phyloP scores from a whole-genome alignment of 2,329 filamentous ascomycete genomes.

The Talaromyces piceae region DNA sequence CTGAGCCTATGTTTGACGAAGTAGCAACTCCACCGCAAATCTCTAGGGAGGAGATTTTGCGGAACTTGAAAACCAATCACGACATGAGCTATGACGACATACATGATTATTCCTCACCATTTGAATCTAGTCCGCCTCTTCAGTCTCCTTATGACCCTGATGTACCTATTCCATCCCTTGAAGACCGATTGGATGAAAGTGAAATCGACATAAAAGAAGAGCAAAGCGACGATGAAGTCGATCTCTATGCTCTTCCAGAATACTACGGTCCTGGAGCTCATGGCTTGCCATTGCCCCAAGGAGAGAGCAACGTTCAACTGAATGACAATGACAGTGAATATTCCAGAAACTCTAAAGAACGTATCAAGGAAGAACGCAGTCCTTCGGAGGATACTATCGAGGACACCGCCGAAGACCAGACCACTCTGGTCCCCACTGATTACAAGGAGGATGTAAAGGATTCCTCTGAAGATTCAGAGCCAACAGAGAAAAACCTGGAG shows the following conservation, averaged over 20 bases:
- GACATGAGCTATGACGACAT: slow-evolving; percentile 55
- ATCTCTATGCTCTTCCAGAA: slow-evolving; percentile 63
- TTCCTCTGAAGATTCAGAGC: slow-evolving; percentile 14
- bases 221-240: slow-evolving; percentile 47
- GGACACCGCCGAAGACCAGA: slow-evolving; percentile 17
- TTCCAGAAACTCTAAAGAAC: slow-evolving; percentile 38
- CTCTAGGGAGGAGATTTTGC: slow-evolving; percentile 86
- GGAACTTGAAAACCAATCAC: slow-evolving; percentile 64
- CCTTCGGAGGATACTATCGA: slow-evolving; percentile 15
- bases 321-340: slow-evolving; percentile 54
- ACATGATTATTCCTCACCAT: slow-evolving; percentile 55
- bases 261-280: slow-evolving; percentile 28
- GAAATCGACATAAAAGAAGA: slow-evolving; percentile 62
- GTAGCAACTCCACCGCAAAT: slow-evolving; percentile 64
- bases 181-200: slow-evolving; percentile 52
- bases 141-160: slow-evolving; percentile 70
- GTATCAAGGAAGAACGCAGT: slow-evolving; percentile 20
- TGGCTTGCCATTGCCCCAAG: slow-evolving; percentile 43
- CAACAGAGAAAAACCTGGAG: neutral
- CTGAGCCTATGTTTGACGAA: slow-evolving; percentile 36
- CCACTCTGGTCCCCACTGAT: slow-evolving; percentile 24
- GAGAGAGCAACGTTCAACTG: slow-evolving; percentile 27
- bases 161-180: slow-evolving; percentile 79
- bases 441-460: slow-evolving; percentile 27
- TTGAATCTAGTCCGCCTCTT: slow-evolving; percentile 50